phyloP scores from a whole-genome alignment of 768 basidiomycete species.

The Mycena filopes region DNA sequence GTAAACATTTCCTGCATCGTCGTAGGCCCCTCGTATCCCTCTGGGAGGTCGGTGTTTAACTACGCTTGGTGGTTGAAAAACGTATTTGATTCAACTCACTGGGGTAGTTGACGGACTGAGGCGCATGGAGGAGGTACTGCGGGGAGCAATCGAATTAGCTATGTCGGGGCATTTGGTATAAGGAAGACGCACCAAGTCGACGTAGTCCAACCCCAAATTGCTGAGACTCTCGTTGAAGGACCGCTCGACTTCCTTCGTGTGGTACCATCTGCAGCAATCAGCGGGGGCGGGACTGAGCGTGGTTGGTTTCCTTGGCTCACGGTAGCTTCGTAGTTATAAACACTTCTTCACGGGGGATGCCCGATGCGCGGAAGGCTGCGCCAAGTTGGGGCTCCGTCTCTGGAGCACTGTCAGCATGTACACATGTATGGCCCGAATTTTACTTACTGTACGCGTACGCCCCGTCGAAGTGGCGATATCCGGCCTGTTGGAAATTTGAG shows the following conservation, averaged over 20 bases:
- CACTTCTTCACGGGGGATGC: slow-evolving; percentile 58
- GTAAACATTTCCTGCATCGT: slow-evolving; percentile 45
- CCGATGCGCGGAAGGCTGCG: slow-evolving; percentile 56
- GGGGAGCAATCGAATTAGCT: too few relatives aligned
- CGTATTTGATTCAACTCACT: too few relatives aligned
- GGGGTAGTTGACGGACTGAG: slow-evolving; percentile 48
- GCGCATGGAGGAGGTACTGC: slow-evolving; percentile 65
- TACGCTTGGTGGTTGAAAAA: too few relatives aligned
- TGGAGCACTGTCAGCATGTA: slow-evolving; percentile 7
- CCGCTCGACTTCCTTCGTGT: slow-evolving; percentile 49
- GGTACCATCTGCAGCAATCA: slow-evolving; percentile 45
- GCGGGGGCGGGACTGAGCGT: background rate
- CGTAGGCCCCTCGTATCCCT: slow-evolving; percentile 35
- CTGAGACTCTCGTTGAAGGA: slow-evolving; percentile 54
- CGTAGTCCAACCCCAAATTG: slow-evolving; percentile 54
- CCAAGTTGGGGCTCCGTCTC: slow-evolving; percentile 58
- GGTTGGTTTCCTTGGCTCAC: slow-evolving; percentile 34
- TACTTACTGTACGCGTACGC: slow-evolving; percentile 46
- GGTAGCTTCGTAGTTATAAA: slow-evolving; percentile 64
- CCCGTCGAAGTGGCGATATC: slow-evolving; percentile 57
- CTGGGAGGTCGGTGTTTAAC: background rate
- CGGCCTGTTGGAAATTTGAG: too few relatives aligned
- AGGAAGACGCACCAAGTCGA: slow-evolving; percentile 52
- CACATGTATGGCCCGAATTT: background rate
- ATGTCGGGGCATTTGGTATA: background rate